Base-by-base conservation (phyloP, 116 monocot species). In the Dioscorea cayenensis region DNA sequence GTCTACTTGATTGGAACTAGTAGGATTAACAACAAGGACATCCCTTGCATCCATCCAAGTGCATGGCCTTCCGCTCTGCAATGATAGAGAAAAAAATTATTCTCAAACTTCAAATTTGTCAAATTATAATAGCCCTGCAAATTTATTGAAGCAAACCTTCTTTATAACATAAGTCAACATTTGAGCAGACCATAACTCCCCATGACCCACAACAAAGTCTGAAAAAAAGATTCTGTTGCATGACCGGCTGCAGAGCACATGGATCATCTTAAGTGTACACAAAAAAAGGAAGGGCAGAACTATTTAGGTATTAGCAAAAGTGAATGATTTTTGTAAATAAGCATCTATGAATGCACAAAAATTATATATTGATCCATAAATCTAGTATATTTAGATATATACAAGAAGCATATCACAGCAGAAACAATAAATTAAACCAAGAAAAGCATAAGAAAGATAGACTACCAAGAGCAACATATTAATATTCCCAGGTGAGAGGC, bases 181-280 rank as follows among this genome's bases (percentile, higher is more conserved):
- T 67, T 97, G 90, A 72, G 97, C 93, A 77, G 97, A 97, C 97
- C 97, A 97, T 22, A 97, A 36, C 74, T 97, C 97, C 62, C 97
- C 97, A 82, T 92, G 90, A 25, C 97, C 97, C 64, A 97, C 97
- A 78, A 97, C 97, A 76, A 97, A 97, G 76, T 97, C 97, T 22
- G 97, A 84, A 68, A 97, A 68, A 97, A 97, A 48, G 92, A 90
- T 76, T 97, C 96, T 23, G 96, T 96, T 20, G 88, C 92, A 88
- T 96, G 92, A 66, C 96, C 96, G 69, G 96, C 96, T 96, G 87
- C 67, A 83, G 66, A 63, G 5, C 2, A 63, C 7, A 63, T 63
- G 22, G 55, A 16, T 55, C 16, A 55, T 5, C 55, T 18, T 55
- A 16, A 55, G 55, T 55, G 18, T n/a, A 2, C 5, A 55, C 16